These are phyloP conservation scores for Carex kokanica DNA, from an alignment of 176 grass and related monocot genomes.

Conservation along the genomic window DNA sequence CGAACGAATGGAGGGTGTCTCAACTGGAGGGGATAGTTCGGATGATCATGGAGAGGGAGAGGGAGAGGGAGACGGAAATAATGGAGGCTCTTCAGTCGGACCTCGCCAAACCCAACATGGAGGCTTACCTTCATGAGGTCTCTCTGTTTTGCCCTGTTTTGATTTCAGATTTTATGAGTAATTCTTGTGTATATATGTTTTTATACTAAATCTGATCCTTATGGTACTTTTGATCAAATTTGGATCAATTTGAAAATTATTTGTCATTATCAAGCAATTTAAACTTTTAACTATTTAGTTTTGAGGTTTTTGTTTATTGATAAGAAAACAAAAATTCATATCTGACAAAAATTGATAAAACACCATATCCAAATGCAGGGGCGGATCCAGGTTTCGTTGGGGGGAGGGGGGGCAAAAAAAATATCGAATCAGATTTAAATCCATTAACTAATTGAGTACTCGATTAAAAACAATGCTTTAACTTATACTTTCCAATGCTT, in stretches of 20 bases:
- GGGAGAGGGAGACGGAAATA: slow-evolving; percentile 71
- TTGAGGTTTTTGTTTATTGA: neutral
- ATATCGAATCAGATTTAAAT: too few relatives aligned
- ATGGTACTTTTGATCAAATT: neutral
- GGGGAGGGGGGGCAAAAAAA: too few relatives aligned
- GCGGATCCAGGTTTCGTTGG: too few relatives aligned
- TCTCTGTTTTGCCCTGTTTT: neutral
- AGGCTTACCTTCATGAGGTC: slow-evolving; percentile 83
- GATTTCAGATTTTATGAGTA: neutral
- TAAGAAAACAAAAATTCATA: neutral
- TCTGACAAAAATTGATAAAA: neutral
- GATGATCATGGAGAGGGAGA: slow-evolving; percentile 80
- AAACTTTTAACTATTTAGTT: neutral
- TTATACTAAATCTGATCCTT: neutral
- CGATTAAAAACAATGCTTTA: too few relatives aligned
- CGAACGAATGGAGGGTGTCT: slow-evolving; percentile 56
- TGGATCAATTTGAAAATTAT: neutral
- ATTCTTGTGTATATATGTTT: neutral
- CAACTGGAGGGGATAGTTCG: slow-evolving; percentile 49
- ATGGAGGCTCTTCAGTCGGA: slow-evolving; percentile 55
- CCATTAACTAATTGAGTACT: too few relatives aligned
- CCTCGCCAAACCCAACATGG: slow-evolving; percentile 71
- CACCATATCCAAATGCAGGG: neutral
- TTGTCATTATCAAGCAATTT: neutral
- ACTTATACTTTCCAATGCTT: too few relatives aligned